Conservation (phyloP, 768 basidiomycete species). For the Mycena polygramma region DNA sequence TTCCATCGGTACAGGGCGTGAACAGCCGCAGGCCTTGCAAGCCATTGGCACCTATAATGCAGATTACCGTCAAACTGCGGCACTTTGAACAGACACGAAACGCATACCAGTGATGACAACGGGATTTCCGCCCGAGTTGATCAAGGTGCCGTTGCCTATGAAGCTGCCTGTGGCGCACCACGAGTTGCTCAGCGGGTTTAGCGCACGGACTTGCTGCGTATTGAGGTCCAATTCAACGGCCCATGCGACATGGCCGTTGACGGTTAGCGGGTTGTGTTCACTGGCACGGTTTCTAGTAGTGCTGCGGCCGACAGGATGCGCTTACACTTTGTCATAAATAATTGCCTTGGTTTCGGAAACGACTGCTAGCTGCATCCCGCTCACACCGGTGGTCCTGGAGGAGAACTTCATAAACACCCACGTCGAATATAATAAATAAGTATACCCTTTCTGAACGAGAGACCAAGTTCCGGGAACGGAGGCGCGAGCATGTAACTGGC, state of each 20-base stretch:
- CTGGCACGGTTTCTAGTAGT: conserved; percentile 12
- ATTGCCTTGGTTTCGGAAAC: conserved; percentile 41
- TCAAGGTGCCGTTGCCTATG: conserved; percentile 57
- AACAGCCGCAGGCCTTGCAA: conserved; percentile 54
- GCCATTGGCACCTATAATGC: conserved; percentile 41
- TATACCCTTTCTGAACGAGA: conserved; percentile 30
- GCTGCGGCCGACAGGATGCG: not conserved
- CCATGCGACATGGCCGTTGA: conserved; percentile 61
- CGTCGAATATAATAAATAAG: not conserved
- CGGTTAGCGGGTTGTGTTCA: conserved; percentile 55
- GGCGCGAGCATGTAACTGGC: conserved; percentile 23
- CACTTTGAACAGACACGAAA: not conserved
- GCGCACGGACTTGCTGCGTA: conserved; percentile 52
- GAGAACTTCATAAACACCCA: not conserved
- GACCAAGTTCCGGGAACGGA: conserved; percentile 32
- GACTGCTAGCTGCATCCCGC: conserved; percentile 40
- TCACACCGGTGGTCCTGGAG: conserved; percentile 41
- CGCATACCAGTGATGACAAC: conserved; percentile 31
- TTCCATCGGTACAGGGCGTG: conserved; percentile 53
- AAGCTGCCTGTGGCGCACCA: conserved; percentile 60
- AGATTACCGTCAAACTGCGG: no score
- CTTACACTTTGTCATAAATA: conserved; percentile 44
- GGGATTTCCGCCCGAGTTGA: conserved; percentile 40
- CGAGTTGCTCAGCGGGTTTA: conserved; percentile 54
- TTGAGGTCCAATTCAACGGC: conserved; percentile 57